A percentile compares a stretch with the other conserved stretches of the same genome.
These are phyloP conservation scores for Evernia prunastri DNA, from an alignment of 495 filamentous ascomycete genomes.

Conservation along the genomic window DNA sequence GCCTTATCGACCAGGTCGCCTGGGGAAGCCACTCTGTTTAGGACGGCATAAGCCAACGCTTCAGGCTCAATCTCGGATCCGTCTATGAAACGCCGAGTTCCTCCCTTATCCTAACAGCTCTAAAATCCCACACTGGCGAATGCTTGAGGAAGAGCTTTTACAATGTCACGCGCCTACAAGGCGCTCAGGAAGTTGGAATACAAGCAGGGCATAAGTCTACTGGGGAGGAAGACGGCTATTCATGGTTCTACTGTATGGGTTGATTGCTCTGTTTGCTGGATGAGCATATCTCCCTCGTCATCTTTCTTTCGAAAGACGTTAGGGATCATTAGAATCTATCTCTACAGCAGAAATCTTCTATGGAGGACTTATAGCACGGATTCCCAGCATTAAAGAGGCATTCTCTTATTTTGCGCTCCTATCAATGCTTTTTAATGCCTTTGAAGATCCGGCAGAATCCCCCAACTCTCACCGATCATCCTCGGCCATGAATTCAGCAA, in stretches of 20 bases:
- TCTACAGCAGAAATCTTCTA: slow-evolving; percentile 8
- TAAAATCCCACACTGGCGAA: slow-evolving; percentile 3
- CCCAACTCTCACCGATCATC: neutral
- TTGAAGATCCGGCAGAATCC: slow-evolving; percentile 2
- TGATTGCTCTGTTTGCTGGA: slow-evolving; percentile 6
- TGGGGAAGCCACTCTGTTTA: slow-evolving; percentile 17
- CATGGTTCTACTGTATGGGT: slow-evolving; percentile 8
- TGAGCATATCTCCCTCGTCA: slow-evolving; percentile 2
- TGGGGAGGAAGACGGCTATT: slow-evolving; percentile 9
- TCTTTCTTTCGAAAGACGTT: neutral
- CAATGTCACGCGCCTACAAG: slow-evolving; percentile 9
- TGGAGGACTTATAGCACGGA: slow-evolving; percentile 3
- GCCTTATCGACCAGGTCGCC: slow-evolving; percentile 11
- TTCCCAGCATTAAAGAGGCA: neutral
- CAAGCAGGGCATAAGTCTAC: neutral
- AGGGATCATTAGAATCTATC: slow-evolving; percentile 2
- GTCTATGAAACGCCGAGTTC: slow-evolving; percentile 7
- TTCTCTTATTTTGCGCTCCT: too few relatives aligned
- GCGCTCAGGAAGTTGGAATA: slow-evolving; percentile 8
- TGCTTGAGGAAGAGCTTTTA: slow-evolving; percentile 6
- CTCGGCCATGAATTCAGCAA: slow-evolving; percentile 14
- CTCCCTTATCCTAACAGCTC: slow-evolving; percentile 9
- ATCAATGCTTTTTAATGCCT: too few relatives aligned
- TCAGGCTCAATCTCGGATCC: slow-evolving; percentile 10
- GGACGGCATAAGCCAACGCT: slow-evolving; percentile 10